Percentiles rank a stretch among this genome's conserved stretches.
phyloP scores from a whole-genome alignment of 306 rosid species.

The Gastrolobium bilobum region DNA sequence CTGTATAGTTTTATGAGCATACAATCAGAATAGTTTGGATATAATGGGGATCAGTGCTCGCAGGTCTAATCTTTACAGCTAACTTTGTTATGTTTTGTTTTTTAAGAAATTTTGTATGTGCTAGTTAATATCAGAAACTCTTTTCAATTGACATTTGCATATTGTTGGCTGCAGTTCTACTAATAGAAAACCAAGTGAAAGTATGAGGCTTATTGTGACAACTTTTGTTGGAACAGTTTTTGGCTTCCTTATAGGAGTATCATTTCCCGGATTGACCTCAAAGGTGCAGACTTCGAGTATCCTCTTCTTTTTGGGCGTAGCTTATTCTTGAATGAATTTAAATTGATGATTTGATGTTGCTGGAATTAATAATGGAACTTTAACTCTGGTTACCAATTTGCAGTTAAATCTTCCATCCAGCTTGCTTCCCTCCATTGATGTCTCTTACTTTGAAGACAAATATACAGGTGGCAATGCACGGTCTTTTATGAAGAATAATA shows the following conservation, averaged over 20 bases:
- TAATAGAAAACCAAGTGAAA: slow-evolving; percentile 84
- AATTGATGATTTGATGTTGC: slow-evolving; percentile 38
- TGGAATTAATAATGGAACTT: slow-evolving; percentile 41
- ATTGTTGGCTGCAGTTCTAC: slow-evolving; percentile 69
- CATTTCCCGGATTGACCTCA: slow-evolving; percentile 82
- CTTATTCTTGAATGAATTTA: slow-evolving; percentile 30
- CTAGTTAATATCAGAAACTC: slow-evolving; percentile 31
- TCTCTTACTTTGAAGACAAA: slow-evolving; percentile 58
- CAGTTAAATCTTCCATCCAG: slow-evolving; percentile 85
- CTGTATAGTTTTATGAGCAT: slow-evolving; percentile 54
- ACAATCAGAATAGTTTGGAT: slow-evolving; percentile 62
- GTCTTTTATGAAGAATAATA: slow-evolving; percentile 55
- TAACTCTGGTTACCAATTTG: slow-evolving; percentile 44
- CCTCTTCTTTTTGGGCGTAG: slow-evolving; percentile 18
- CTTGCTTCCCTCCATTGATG: slow-evolving; percentile 72
- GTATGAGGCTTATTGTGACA: slow-evolving; percentile 82
- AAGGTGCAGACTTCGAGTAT: slow-evolving; percentile 64
- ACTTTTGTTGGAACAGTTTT: slow-evolving; percentile 86
- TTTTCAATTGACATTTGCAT: slow-evolving; percentile 45
- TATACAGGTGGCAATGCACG: slow-evolving; percentile 54
- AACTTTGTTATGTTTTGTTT: slow-evolving; percentile 36
- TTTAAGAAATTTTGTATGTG: slow-evolving; percentile 19
- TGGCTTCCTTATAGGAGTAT: slow-evolving; percentile 89
- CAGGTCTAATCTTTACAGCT: slow-evolving; percentile 61
- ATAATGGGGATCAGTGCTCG: slow-evolving; percentile 85